Percentiles rank a stretch among this genome's conserved stretches.
Conservation (phyloP, 2,329 filamentous ascomycete genomes). For the Paraconiothyrium brasiliense region DNA sequence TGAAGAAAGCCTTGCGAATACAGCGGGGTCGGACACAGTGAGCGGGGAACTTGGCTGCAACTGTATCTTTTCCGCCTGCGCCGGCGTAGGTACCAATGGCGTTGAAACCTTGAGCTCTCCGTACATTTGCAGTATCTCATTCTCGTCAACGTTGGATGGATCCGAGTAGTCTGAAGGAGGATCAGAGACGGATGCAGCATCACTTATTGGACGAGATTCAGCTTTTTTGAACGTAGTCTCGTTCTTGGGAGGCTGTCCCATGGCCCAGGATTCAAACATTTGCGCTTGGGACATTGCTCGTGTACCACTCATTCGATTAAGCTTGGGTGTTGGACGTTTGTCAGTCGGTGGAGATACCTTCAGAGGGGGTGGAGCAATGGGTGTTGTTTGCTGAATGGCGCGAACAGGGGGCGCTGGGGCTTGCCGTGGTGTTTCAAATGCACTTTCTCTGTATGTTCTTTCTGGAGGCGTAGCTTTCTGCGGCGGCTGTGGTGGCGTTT, state of each 20-base stretch:
- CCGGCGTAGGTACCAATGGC: not conserved
- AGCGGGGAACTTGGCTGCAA: not conserved
- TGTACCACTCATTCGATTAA: constrained; percentile 38
- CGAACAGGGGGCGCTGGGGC: constrained; percentile 7
- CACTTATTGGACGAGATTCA: constrained; percentile 24
- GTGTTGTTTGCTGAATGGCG: not conserved
- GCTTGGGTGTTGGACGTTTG: constrained; percentile 31
- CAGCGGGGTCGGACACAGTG: constrained; percentile 4
- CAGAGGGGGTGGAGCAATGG: not conserved
- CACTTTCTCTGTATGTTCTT: not conserved
- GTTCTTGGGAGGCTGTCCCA: constrained; percentile 24
- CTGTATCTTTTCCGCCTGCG: not conserved
- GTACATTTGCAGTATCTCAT: constrained; percentile 18
- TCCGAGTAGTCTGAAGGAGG: constrained; percentile 27
- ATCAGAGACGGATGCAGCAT: constrained; percentile 14
- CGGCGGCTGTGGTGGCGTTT: not conserved
- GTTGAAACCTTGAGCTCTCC: constrained; percentile 11
- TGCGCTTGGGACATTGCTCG: constrained; percentile 41
- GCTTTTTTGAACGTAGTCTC: constrained; percentile 11
- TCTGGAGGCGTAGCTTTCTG: not conserved
- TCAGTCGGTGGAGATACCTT: constrained; percentile 18
- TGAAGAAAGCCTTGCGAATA: constrained; percentile 13
- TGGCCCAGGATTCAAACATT: constrained; percentile 40
- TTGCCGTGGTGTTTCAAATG: constrained; percentile 4
- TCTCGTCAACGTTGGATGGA: constrained; percentile 7